phyloP scores from a whole-genome alignment of 140 eudicot genomes.

The Erigeron philadelphicus region DNA sequence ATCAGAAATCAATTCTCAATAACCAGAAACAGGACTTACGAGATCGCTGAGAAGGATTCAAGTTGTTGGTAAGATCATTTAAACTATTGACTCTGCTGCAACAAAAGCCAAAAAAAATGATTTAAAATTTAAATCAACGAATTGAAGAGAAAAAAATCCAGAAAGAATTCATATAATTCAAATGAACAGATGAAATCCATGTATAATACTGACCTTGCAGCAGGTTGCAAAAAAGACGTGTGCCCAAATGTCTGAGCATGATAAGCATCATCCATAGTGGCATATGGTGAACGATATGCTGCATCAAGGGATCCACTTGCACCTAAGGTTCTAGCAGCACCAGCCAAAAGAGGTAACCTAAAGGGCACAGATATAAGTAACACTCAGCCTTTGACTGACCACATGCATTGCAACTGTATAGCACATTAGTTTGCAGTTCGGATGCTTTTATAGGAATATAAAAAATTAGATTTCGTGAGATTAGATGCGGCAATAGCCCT shows the following conservation, averaged over 20 bases:
- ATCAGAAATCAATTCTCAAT: background rate
- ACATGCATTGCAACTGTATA: background rate
- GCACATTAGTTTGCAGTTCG: too few species aligned
- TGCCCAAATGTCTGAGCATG: slow-evolving; percentile 66
- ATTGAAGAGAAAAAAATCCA: background rate
- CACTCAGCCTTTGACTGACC: background rate
- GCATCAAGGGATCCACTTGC: slow-evolving; percentile 56
- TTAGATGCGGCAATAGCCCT: too few species aligned
- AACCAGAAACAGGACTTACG: slow-evolving; percentile 36
- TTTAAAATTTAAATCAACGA: background rate
- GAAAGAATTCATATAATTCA: background rate
- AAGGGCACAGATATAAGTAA: background rate
- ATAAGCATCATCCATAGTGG: slow-evolving; percentile 76
- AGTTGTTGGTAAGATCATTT: slow-evolving; percentile 43
- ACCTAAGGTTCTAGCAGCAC: slow-evolving; percentile 92
- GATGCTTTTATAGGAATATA: too few species aligned
- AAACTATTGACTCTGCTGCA: slow-evolving; percentile 64
- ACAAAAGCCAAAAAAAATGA: background rate
- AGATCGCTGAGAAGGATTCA: slow-evolving; percentile 60
- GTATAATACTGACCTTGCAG: slow-evolving; percentile 37
- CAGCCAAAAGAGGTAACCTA: slow-evolving; percentile 93
- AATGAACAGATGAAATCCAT: background rate
- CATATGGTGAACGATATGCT: slow-evolving; percentile 47
- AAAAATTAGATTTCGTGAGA: too few species aligned
- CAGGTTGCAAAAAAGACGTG: slow-evolving; percentile 45